Evolutionary conservation across 1,284 basidiomycete genomes (phyloP).

Genomic region (Rhodotorula glutinis): DNA sequence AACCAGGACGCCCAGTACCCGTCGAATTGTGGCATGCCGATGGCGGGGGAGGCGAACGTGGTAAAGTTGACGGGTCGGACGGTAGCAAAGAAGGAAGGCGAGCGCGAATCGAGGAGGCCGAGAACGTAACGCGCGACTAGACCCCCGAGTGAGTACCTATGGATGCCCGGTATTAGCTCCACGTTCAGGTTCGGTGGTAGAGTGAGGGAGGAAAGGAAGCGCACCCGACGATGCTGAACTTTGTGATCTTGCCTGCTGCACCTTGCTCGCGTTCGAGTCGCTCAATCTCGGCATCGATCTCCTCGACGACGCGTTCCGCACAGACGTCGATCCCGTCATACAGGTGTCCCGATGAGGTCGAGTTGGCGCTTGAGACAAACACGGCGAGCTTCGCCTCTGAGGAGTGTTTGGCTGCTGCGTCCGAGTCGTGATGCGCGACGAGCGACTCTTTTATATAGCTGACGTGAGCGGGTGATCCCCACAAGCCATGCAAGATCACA

Average conservation of each 20-base stretch:
- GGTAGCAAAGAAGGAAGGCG: slow-evolving; percentile 60
- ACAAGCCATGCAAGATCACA: slow-evolving; percentile 29
- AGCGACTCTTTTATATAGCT: slow-evolving; percentile 30
- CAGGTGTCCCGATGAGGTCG: slow-evolving; percentile 56
- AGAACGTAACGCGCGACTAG: slow-evolving; percentile 72
- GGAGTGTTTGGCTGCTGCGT: background rate
- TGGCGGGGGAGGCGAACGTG: slow-evolving; percentile 76
- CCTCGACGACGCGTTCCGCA: slow-evolving; percentile 65
- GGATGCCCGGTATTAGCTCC: no score
- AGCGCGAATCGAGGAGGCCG: slow-evolving; percentile 64
- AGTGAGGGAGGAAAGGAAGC: no score
- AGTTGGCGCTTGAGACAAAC: slow-evolving; percentile 52
- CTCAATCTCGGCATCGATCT: slow-evolving; percentile 53
- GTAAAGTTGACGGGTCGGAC: slow-evolving; percentile 71
- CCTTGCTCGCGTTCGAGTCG: slow-evolving; percentile 53
- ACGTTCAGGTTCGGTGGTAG: no score
- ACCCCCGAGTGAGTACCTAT: slow-evolving; percentile 67
- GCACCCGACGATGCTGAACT: slow-evolving; percentile 66
- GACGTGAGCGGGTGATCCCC: slow-evolving; percentile 36
- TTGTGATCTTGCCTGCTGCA: slow-evolving; percentile 56
- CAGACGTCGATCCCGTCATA: slow-evolving; percentile 67
- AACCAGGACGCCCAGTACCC: slow-evolving; percentile 61
- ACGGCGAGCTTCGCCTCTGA: slow-evolving; percentile 23
- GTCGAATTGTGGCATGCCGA: slow-evolving; percentile 56
- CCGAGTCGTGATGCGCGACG: background rate